Evolutionary conservation across 1,284 basidiomycete species (phyloP).

Genomic region (Afroboletus lepidellus): DNA sequence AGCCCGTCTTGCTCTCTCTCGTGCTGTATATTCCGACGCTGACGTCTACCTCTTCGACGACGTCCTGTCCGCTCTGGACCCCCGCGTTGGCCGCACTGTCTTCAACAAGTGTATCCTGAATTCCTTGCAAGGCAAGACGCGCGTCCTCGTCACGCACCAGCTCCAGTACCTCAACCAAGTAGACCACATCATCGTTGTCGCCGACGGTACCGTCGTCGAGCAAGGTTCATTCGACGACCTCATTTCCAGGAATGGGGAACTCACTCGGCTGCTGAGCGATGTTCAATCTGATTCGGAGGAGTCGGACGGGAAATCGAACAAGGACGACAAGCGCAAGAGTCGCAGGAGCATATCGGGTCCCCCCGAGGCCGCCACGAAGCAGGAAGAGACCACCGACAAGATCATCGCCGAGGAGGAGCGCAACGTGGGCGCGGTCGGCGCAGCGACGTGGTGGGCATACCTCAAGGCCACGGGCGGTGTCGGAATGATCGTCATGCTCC

Average conservation of each 20-base stretch:
- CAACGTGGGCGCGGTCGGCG: slow-evolving; percentile 51
- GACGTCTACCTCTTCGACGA: slow-evolving; percentile 54
- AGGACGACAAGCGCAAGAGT: slow-evolving; percentile 25
- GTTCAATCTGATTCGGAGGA: slow-evolving; percentile 35
- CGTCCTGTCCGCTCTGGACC: slow-evolving; percentile 46
- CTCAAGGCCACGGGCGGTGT: slow-evolving; percentile 26
- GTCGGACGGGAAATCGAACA: slow-evolving; percentile 31
- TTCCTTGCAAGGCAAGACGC: slow-evolving; percentile 45
- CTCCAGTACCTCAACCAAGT: slow-evolving; percentile 53
- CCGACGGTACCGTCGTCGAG: slow-evolving; percentile 42
- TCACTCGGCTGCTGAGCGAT: slow-evolving; percentile 37
- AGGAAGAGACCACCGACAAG: slow-evolving; percentile 36
- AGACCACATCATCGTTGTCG: slow-evolving; percentile 53
- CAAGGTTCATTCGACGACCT: slow-evolving; percentile 43
- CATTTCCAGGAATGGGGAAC: slow-evolving; percentile 36
- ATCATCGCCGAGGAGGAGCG: slow-evolving; percentile 59
- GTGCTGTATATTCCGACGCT: slow-evolving; percentile 56
- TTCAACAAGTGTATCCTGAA: slow-evolving; percentile 60
- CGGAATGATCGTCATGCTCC: slow-evolving; percentile 19
- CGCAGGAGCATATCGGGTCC: slow-evolving; percentile 17
- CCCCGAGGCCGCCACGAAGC: slow-evolving; percentile 10
- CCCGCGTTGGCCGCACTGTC: slow-evolving; percentile 61
- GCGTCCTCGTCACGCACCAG: slow-evolving; percentile 64
- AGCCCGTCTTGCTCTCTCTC: slow-evolving; percentile 58
- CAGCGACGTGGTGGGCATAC: slow-evolving; percentile 35